Percentiles rank a stretch among this genome's conserved stretches.
These are phyloP conservation scores for Beauveria rudraprayagi DNA, from an alignment of 2,329 filamentous ascomycete genomes.

Conservation along the genomic window DNA sequence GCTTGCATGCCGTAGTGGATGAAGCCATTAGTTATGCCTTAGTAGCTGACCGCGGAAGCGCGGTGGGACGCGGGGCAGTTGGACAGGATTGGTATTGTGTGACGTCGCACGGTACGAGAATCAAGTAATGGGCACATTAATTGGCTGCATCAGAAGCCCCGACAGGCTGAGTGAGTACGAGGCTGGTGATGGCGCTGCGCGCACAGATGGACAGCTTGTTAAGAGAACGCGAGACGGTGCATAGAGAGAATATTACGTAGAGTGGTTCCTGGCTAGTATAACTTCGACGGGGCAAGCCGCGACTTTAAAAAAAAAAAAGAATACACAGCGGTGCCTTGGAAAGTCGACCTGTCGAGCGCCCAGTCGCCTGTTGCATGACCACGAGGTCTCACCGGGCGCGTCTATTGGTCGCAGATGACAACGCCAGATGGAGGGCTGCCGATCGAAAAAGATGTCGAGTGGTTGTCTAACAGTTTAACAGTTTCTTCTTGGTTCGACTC, in stretches of 20 bases:
- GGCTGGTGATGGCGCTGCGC: background rate
- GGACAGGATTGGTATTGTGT: background rate
- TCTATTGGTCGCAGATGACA: conserved; percentile 7
- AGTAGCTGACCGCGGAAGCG: background rate
- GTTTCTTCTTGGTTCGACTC: background rate
- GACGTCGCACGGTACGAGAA: background rate
- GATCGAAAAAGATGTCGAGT: background rate
- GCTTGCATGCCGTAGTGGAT: background rate
- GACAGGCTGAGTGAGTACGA: background rate
- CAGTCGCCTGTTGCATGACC: conserved; percentile 6
- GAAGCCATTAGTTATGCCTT: background rate
- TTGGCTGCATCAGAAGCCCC: background rate
- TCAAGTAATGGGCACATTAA: background rate
- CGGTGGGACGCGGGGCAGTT: conserved; percentile 1
- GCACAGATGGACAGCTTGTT: background rate
- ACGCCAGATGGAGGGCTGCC: background rate
- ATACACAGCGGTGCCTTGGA: background rate
- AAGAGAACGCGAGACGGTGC: background rate
- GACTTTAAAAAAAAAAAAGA: background rate
- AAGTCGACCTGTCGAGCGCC: background rate
- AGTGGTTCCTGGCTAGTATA: background rate
- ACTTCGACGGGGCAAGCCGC: background rate
- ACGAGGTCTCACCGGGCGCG: conserved; percentile 9
- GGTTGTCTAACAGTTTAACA: background rate
- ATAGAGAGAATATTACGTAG: background rate